phyloP scores from a whole-genome alignment of 1,284 basidiomycete genomes.

The Ganoderma lucidum region DNA sequence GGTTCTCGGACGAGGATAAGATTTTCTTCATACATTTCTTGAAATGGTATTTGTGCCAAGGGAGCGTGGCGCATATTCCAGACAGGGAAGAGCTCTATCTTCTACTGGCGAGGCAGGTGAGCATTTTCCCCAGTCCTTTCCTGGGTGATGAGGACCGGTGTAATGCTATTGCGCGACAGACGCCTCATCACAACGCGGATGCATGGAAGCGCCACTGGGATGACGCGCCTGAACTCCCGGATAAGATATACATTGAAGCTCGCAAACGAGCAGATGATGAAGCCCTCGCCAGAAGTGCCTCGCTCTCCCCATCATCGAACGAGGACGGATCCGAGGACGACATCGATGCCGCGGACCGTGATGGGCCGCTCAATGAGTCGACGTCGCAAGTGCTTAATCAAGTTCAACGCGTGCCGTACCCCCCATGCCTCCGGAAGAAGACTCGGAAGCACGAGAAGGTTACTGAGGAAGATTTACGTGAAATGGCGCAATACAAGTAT shows the following conservation, averaged over 20 bases:
- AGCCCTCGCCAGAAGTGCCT: neutral
- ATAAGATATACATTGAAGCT: slow-evolving; percentile 14
- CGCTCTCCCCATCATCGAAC: neutral
- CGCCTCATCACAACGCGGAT: slow-evolving; percentile 15
- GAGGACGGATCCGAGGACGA: neutral
- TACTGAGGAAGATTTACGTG: slow-evolving; percentile 6
- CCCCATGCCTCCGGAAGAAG: neutral
- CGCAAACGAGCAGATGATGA: slow-evolving; percentile 1
- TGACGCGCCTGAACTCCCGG: slow-evolving; percentile 3
- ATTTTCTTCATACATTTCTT: slow-evolving; percentile 17
- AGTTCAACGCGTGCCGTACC: no score
- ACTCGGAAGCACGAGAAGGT: neutral
- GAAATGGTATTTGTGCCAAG: neutral
- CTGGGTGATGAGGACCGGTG: neutral
- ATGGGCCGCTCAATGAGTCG: neutral
- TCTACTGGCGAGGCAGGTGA: slow-evolving; percentile 7
- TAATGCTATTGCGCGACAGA: neutral
- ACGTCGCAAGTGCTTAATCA: neutral
- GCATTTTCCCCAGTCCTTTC: neutral
- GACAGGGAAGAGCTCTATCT: neutral
- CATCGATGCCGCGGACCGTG: neutral
- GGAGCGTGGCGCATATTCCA: neutral
- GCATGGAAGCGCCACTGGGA: slow-evolving; percentile 16
- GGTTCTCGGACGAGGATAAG: slow-evolving; percentile 9
- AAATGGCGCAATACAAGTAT: slow-evolving; percentile 17